Conservation (phyloP, 352 stramenopile genomes). For the Pythium rishiriense region DNA sequence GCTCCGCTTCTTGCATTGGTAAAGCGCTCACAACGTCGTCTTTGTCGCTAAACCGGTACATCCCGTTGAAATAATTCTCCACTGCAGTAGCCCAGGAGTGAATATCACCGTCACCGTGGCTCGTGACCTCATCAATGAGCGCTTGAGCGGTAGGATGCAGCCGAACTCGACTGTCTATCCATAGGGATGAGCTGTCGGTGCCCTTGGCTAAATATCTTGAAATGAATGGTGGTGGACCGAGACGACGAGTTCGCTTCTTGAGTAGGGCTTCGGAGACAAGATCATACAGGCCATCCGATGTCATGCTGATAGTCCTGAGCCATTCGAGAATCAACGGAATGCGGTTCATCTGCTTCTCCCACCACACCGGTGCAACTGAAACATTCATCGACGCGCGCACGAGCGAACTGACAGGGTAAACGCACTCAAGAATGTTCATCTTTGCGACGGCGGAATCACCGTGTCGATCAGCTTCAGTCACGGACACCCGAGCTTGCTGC, state of each 20-base stretch:
- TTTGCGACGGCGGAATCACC: conserved; percentile 53
- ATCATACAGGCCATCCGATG: conserved; percentile 70
- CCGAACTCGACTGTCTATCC: conserved; percentile 13
- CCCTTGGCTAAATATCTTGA: conserved; percentile 20
- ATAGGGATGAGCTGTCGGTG: conserved; percentile 3
- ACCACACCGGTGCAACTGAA: conserved; percentile 67
- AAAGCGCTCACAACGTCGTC: background rate
- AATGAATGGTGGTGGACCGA: conserved; percentile 39
- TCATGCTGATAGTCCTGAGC: conserved; percentile 66
- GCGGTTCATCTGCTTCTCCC: conserved; percentile 60
- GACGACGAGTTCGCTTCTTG: conserved; percentile 40
- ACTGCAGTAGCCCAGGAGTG: conserved; percentile 9
- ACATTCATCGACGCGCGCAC: conserved; percentile 68
- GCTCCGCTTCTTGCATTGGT: background rate
- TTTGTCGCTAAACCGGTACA: conserved; percentile 16
- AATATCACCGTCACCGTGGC: background rate
- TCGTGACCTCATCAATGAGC: conserved; percentile 13
- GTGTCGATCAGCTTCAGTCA: conserved; percentile 60
- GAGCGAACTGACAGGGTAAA: conserved; percentile 47
- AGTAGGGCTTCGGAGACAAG: conserved; percentile 66
- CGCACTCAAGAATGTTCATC: conserved; percentile 51
- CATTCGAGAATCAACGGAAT: conserved; percentile 64
- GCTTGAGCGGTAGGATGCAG: conserved; percentile 10
- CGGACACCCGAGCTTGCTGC: conserved; percentile 39
- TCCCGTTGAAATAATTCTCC: background rate